Percentiles rank a stretch among this genome's conserved stretches.
These are phyloP conservation scores for Sporothrix sp. DNA, from an alignment of 2,329 filamentous ascomycete species.

Conservation along the genomic window DNA sequence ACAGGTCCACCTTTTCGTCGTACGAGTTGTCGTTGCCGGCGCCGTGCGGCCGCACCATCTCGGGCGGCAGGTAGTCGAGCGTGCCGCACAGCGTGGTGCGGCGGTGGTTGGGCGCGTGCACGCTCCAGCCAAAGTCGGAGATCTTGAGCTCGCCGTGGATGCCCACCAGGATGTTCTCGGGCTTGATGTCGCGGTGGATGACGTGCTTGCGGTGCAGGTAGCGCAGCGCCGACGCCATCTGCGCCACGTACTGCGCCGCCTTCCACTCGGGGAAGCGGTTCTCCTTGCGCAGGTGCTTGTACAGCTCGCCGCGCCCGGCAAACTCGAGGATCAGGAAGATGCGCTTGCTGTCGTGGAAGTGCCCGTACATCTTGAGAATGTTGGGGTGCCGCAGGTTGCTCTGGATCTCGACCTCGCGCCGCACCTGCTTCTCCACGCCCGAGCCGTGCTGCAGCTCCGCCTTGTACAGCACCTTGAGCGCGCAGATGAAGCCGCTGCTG, in stretches of 20 bases:
- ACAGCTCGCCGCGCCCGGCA: constrained; percentile 75
- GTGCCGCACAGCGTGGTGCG: constrained; percentile 95
- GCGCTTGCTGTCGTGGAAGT: constrained; percentile 82
- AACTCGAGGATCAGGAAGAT: constrained; percentile 85
- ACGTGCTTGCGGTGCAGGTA: constrained; percentile 96
- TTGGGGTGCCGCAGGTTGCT: constrained; percentile 80
- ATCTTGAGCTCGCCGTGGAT: constrained; percentile 98
- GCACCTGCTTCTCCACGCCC: constrained; percentile 73
- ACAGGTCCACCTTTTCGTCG: constrained; percentile 90
- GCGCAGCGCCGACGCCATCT: constrained; percentile 80
- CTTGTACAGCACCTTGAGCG: constrained; percentile 80
- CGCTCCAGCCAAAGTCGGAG: constrained; percentile 96
- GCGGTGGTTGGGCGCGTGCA: constrained; percentile 91
- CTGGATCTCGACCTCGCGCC: constrained; percentile 83
- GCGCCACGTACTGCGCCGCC: constrained; percentile 76
- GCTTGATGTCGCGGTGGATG: constrained; percentile 96
- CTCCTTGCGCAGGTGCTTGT: constrained; percentile 75
- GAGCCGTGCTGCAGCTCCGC: constrained; percentile 68
- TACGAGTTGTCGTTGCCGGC: constrained; percentile 72
- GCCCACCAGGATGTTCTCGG: constrained; percentile 91
- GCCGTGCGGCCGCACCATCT: constrained; percentile 78
- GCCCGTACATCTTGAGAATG: constrained; percentile 72
- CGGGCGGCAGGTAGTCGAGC: constrained; percentile 90
- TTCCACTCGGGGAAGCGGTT: constrained; percentile 77
- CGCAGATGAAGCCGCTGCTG: constrained; percentile 71